phyloP scores from a whole-genome alignment of 1,139 yeast species.

The Arxiozyma bovina region DNA sequence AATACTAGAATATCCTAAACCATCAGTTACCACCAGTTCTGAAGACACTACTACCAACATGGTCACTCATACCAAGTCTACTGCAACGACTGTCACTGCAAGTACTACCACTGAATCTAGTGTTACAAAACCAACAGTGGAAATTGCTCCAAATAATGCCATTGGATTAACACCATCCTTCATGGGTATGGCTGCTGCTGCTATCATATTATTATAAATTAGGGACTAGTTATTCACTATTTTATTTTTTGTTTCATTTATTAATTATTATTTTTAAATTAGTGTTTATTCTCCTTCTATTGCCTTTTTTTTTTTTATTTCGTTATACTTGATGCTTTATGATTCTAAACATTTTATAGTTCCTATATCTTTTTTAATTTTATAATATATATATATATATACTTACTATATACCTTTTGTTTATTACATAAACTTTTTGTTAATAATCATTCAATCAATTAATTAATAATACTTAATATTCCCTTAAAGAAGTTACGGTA shows the following conservation, averaged over 20 bases:
- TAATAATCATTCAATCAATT: no score
- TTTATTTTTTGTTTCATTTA: neutral
- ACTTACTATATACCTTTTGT: no score
- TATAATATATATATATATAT: no score
- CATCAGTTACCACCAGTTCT: neutral
- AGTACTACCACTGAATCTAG: neutral
- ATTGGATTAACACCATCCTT: conserved; percentile 7
- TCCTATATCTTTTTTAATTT: no score
- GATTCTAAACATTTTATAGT: no score
- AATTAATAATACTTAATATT: neutral
- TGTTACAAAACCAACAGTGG: neutral
- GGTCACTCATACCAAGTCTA: neutral
- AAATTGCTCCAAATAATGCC: conserved; percentile 5
- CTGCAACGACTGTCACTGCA: no score
- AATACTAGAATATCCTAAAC: no score
- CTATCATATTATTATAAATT: conserved; percentile 6
- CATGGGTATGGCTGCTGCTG: conserved; percentile 10
- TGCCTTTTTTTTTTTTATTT: no score
- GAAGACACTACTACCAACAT: neutral
- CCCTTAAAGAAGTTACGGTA: neutral
- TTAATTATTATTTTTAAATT: neutral
- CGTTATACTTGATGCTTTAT: neutral
- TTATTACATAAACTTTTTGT: no score
- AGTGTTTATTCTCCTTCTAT: neutral
- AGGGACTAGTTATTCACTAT: neutral